Evolutionary conservation across 768 basidiomycete species (phyloP), one percentile per base, ranked within the genome.

Genomic region (Phaeolepiota aurea): DNA sequence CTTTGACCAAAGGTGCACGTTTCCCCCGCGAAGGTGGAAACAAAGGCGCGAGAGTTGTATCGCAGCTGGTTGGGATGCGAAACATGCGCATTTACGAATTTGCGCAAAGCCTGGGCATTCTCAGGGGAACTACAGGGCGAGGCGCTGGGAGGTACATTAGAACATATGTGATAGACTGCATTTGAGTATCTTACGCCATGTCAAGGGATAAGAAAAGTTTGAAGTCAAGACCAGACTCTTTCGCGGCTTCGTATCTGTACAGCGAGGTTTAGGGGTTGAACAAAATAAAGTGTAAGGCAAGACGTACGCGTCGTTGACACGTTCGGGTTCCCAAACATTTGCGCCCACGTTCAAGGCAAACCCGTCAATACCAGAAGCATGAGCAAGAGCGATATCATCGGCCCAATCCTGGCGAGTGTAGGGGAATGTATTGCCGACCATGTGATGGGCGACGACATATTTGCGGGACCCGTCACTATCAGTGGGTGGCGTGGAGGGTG

Each of bases 141-240:
- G 3, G 72, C 72, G 3, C 79, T 82, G 36, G 18, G 41, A 15
- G 31, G 11, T 38, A 35, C 33, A 34, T 47, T 37, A 23, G 30
- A 4, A 25, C 3, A 16, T 18, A 3, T 38, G 25, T n/a, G 34
- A 10, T 16, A 21, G 10, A 31, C 21, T 41, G 3, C 30, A 32
- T 2, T 28, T 18, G 18, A 37, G 11, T 16, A 40, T 71, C 68
- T 49, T 50, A 82, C 78, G 77, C 63, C 86, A 86, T 87, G 52
- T 89, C 87, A 37, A 88, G 74, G 11, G 82, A 86, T 44, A 88
- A 51, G 60, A 87, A 87, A 37, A 89, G 62, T 54, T 82, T 79
- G 66, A 87, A 87, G 38, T 65, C 63, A 7, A 72, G 62, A 13
- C 66, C 69, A 18, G 69, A 68, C 37, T 71, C 62, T 13, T 53